phyloP scores from a whole-genome alignment of 495 filamentous ascomycete genomes.

The Aspergillus coremiiformis region DNA sequence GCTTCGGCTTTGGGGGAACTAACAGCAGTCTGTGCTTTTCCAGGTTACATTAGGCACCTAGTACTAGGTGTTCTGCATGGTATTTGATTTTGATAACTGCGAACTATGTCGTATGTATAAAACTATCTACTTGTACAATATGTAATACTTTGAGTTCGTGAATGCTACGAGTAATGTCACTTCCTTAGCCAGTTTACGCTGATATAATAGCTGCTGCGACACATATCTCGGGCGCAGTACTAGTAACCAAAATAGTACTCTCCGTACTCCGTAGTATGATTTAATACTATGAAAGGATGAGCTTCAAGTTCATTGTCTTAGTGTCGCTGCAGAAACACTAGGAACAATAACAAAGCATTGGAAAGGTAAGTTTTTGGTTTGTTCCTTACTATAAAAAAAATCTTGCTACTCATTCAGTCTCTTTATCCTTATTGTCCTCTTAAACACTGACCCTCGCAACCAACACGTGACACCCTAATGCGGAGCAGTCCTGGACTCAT shows the following conservation, averaged over 20 bases:
- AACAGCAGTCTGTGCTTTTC: slow-evolving; percentile 86
- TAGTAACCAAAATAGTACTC: too few species aligned
- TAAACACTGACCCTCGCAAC: not conserved
- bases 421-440: too few species aligned
- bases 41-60: slow-evolving; percentile 6
- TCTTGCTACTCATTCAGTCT: too few species aligned
- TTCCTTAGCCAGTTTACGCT: not conserved
- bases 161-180: not conserved
- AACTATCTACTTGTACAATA: not conserved
- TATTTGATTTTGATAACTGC: not conserved
- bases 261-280: too few species aligned
- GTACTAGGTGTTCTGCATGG: slow-evolving; percentile 1
- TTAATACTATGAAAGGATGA: too few species aligned
- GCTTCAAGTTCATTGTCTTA: too few species aligned
- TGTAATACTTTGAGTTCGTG: not conserved
- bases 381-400: too few species aligned
- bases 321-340: too few species aligned
- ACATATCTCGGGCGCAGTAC: too few species aligned
- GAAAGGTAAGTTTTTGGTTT: too few species aligned
- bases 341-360: too few species aligned
- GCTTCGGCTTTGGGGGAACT: slow-evolving; percentile 96
- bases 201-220: too few species aligned
- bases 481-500: slow-evolving; percentile 22
- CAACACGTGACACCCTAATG: slow-evolving; percentile 32
- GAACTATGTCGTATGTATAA: not conserved